These are phyloP conservation scores for Colletotrichum sp. DNA, from an alignment of 2,329 filamentous ascomycete genomes.

Conservation along the genomic window DNA sequence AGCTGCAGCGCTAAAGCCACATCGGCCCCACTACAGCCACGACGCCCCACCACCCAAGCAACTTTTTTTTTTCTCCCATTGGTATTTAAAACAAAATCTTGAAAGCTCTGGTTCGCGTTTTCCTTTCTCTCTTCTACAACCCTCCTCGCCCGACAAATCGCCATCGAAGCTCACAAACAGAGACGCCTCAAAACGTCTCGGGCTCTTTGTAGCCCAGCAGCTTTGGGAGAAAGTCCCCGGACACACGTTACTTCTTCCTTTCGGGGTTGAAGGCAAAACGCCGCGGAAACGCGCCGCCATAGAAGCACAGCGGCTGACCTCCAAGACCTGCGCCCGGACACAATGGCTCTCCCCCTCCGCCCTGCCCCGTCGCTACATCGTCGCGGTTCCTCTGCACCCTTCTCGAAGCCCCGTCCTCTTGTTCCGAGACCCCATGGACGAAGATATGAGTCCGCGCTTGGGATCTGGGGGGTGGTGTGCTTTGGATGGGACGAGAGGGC, in stretches of 20 bases:
- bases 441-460: slow-evolving; percentile 86
- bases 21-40: slow-evolving; percentile 1
- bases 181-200: slow-evolving; percentile 46
- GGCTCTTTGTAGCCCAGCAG: slow-evolving; percentile 49
- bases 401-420: neutral
- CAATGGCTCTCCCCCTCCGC: slow-evolving; percentile 30
- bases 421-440: slow-evolving; percentile 67
- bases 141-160: slow-evolving; percentile 99
- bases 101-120: neutral
- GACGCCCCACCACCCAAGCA: neutral
- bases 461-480: slow-evolving; percentile 19
- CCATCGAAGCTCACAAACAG: slow-evolving; percentile 98
- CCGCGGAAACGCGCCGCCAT: slow-evolving; percentile 99
- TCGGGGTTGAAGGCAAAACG: slow-evolving; percentile 35
- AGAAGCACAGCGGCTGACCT: slow-evolving; percentile 96
- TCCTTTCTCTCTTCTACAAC: slow-evolving; percentile 52
- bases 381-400: slow-evolving; percentile 26
- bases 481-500: slow-evolving; percentile 16
- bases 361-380: slow-evolving; percentile 54
- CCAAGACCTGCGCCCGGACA: slow-evolving; percentile 62
- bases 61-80: neutral
- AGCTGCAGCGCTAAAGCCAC: slow-evolving; percentile 3
- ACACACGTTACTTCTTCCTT: slow-evolving; percentile 64
- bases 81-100: slow-evolving; percentile 17
- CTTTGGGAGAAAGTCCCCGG: slow-evolving; percentile 99